Conservation (phyloP, 78 protist genomes). For the Dictyostelium purpureum region DNA sequence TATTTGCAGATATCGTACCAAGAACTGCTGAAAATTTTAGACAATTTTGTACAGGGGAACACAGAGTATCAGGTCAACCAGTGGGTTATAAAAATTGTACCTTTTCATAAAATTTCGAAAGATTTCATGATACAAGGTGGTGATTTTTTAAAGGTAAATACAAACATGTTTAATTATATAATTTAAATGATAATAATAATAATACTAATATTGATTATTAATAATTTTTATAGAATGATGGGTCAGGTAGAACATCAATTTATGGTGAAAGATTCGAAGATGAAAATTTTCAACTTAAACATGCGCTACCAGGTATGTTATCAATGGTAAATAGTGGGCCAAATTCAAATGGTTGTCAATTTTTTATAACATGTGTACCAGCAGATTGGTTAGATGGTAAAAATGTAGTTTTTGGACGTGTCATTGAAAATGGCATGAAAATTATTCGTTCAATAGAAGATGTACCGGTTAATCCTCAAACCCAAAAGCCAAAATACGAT, state of each 20-base stretch:
- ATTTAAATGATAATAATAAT: no score
- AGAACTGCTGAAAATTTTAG: conserved; percentile 95
- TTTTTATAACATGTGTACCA: conserved; percentile 90
- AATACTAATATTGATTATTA: neutral
- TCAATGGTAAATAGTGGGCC: conserved; percentile 95
- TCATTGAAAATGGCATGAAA: conserved; percentile 91
- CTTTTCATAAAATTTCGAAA: conserved; percentile 93
- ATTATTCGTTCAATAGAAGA: conserved; percentile 86
- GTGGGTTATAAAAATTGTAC: conserved; percentile 92
- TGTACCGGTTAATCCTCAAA: conserved; percentile 65
- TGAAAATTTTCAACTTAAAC: conserved; percentile 95
- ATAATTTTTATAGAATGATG: conserved; percentile 43
- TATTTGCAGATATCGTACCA: conserved; percentile 94
- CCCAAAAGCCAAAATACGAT: conserved; percentile 80
- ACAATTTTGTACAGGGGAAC: conserved; percentile 93
- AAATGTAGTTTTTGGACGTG: conserved; percentile 98
- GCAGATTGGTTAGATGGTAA: conserved; percentile 95
- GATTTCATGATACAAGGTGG: conserved; percentile 98
- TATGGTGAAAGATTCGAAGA: conserved; percentile 92
- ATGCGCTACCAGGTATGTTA: conserved; percentile 92
- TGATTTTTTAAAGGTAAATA: conserved; percentile 85
- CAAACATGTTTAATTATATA: neutral
- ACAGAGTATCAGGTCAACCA: conserved; percentile 81
- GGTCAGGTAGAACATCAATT: conserved; percentile 84
- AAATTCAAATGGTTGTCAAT: conserved; percentile 97